These are phyloP conservation scores for Neurospora sp. DNA, from an alignment of 495 filamentous ascomycete genomes.

Conservation along the genomic window DNA sequence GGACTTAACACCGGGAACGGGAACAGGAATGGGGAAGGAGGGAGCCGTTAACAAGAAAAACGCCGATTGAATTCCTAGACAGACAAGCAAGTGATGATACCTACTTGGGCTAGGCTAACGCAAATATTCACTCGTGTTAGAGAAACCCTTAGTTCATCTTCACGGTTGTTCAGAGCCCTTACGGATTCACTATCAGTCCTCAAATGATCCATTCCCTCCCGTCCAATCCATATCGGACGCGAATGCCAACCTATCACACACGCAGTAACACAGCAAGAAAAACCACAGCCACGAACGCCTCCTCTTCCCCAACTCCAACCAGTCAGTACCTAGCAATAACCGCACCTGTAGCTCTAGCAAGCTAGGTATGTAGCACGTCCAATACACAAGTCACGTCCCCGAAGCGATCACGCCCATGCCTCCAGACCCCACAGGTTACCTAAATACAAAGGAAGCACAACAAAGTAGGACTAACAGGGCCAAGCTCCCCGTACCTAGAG, in stretches of 20 bases:
- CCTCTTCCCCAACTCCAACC: background rate
- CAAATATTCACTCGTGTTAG: too few relatives aligned
- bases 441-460: background rate
- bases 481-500: too few relatives aligned
- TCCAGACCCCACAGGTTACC: background rate
- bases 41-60: background rate
- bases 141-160: too few relatives aligned
- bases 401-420: background rate
- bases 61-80: background rate
- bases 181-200: background rate
- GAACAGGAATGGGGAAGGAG: background rate
- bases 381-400: background rate
- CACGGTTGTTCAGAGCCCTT: background rate
- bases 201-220: background rate
- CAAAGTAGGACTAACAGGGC: background rate
- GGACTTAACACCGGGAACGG: background rate
- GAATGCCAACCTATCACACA: background rate
- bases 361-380: background rate
- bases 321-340: background rate
- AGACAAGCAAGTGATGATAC: too few relatives aligned
- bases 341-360: background rate
- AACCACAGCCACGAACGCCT: background rate
- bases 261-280: background rate
- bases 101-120: background rate
- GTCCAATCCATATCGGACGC: background rate